Base-by-base conservation (phyloP, 2,329 filamentous ascomycete species). In the Neurospora crassa region DNA sequence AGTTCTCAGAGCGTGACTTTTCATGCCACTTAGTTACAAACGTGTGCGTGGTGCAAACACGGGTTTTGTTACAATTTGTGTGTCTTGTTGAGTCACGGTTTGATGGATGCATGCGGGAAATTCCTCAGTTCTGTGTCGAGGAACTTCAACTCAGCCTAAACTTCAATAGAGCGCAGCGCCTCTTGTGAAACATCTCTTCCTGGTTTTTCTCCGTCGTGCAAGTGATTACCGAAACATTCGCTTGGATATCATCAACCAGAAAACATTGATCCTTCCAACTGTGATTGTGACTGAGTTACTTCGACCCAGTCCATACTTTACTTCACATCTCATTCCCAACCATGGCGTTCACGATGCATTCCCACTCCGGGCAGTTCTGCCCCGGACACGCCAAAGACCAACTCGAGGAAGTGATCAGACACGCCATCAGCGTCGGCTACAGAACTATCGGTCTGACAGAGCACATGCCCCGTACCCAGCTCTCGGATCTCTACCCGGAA, bases 311-410 rank as follows among this genome's bases (percentile, higher is more conserved):
- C 34, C 14, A 18, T 6, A 7, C 3, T n/a, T 37, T 37, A 63
- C 20, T 2, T 12, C 43, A 20, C 5, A n/a, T 20, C 18, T 18
- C 40, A 40, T 5, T 29, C 34, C 16, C 67, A 69, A 70, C 67
- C 18, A 98, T 98, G 96, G 94, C 95, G 1, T 97, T 97, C 83
- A 96, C 96, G 5, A 96, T 98, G 85, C 96, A 99, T 82, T 97
- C 93, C 78, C 96, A 99, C 83, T 98, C 96, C 45, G 96, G 96
- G 74, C 93, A 99, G 80, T 99, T 99, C 84, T 99, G 96, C 83
- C 90, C 90, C 11, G 89, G 91, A 76, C 96, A 99, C 83, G 96
- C 96, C 69, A 89, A 91, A 79, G 89, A 97, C 79, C 87, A 89
- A 24, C 87, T 99, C 11, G 95, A 98, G 80, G 90, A 93, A 75